Evolutionary conservation across 2,329 filamentous ascomycete genomes (phyloP), one percentile per base, ranked within the genome.

Genomic region (Cryphonectria parasitica): DNA sequence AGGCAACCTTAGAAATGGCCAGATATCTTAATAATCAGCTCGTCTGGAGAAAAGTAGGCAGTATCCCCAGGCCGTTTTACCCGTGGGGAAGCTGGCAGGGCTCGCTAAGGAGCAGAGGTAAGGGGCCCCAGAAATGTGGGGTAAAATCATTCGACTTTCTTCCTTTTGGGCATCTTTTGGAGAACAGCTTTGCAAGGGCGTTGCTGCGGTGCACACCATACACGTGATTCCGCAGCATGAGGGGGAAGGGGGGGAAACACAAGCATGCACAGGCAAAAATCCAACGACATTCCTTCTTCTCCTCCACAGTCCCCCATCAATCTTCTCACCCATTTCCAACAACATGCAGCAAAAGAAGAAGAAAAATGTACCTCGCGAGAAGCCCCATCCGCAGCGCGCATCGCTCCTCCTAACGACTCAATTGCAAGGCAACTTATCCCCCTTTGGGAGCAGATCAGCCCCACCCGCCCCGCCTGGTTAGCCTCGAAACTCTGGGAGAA

Each of bases 121-220:
- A 28, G 34, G 31, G 10, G 28, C 36, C 36, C 60, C 28, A 10
- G 41, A 64, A 64, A 25, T 71, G 71, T 71, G 71, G 69, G 69
- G 71, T 71, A 71, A 69, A 64, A 67, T 72, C 70, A 70, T 68
- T 61, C 70, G 67, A 72, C 43, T 69, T 49, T 49, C 64, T 61
- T 49, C 39, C 31, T 64, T 28, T 56, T 63, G 39, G 34, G 28
- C 39, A 34, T 45, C 19, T 54, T 54, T 45, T 62, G 70, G 61
- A 31, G 49, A 66, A 66, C 31, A 11, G 25, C 39, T 15, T 8
- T 28, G 17, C 61, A 39, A 43, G 61, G 61, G 36, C 31, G 36
- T 17, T 25, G 28, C n/a, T 28, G 41, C n/a, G 41, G 17, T 22
- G 34, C 49, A 52, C 45, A 39, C 36, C 36, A 39, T 34, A 69